phyloP scores from a whole-genome alignment of 2,329 filamentous ascomycete species.

The Monilinia vaccinii-corymbosi region DNA sequence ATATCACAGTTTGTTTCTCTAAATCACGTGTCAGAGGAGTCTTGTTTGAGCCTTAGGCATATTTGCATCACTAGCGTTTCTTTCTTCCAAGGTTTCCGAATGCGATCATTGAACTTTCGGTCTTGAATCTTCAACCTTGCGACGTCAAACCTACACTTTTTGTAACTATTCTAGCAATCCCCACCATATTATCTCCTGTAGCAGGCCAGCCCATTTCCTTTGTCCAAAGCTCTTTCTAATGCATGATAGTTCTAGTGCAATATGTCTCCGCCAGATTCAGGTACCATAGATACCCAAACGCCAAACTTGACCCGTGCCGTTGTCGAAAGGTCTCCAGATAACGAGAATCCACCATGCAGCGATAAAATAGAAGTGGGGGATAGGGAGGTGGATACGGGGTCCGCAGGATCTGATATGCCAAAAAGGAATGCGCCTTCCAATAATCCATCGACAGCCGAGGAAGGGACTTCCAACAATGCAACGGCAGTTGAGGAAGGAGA shows the following conservation, averaged over 20 bases:
- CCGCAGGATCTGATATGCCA: neutral
- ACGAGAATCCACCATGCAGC: neutral
- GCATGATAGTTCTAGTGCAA: constrained; percentile 10
- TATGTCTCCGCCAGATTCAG: constrained; percentile 9
- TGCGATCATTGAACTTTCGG: neutral
- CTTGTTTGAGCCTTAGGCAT: neutral
- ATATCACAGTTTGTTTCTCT: too few relatives aligned
- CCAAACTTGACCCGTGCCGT: neutral
- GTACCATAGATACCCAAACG: constrained; percentile 4
- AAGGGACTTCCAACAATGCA: neutral
- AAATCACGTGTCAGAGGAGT: neutral
- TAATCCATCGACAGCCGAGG: neutral
- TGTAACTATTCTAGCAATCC: neutral
- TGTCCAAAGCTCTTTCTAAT: constrained; percentile 10
- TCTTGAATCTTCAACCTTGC: neutral
- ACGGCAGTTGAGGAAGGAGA: neutral
- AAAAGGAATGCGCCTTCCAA: neutral
- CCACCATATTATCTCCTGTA: neutral
- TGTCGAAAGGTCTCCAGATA: neutral
- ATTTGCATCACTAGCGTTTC: neutral
- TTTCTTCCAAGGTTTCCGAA: neutral
- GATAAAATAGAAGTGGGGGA: constrained; percentile 1
- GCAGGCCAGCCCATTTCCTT: constrained; percentile 8
- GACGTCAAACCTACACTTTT: neutral
- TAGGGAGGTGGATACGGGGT: neutral